Base-by-base conservation (phyloP, 2,329 filamentous ascomycete species). In the Aspergillus ustus region DNA sequence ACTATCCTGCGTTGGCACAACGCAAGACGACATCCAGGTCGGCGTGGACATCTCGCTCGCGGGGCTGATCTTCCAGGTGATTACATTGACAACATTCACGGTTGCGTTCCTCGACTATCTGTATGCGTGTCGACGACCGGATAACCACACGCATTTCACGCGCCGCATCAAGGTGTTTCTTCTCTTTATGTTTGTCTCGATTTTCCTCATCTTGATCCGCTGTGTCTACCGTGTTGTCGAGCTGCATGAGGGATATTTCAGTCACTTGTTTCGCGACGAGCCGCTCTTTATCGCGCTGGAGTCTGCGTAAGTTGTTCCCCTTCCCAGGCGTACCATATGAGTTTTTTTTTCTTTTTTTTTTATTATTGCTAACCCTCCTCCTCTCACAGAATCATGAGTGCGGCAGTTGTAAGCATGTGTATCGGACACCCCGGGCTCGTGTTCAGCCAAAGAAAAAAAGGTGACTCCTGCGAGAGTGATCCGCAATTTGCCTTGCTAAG, bases 141-240 rank as follows among this genome's bases (percentile, higher is more conserved):
- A 25, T 25, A 25, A 40, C 15, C 49, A 74, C 63, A 52, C 77
- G 73, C 64, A 75, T 67, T 15, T 61, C 72, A 1, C 66, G 72
- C 22, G 72, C 71, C 72, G 61, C 53, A 48, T 72, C 87, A 5
- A 69, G 68, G n/a, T 85, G 83, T 11, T 78, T 90, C 19, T 72
- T 77, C 1, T 72, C 89, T 2, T 82, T 87, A 2, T 63, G 37
- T 63, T 54, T 17, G 31, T 54, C 46, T 57, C 61, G 29, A 88
- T 87, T n/a, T 56, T 89, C 13, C 83, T 82, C 67, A 87, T 91
- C 69, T 84, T 91, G 63, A 84, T 85, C 68, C 81, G 89, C 8
- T 87, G 84, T 65, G 83, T 87, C 46, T 91, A 87, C 74, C 84
- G 89, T 58, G 84, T 90, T 22, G 85, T 84, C 0, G 89, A 91